These are phyloP conservation scores for Pilasporangium apinafurcum DNA, from an alignment of 352 stramenopile genomes.

Conservation along the genomic window DNA sequence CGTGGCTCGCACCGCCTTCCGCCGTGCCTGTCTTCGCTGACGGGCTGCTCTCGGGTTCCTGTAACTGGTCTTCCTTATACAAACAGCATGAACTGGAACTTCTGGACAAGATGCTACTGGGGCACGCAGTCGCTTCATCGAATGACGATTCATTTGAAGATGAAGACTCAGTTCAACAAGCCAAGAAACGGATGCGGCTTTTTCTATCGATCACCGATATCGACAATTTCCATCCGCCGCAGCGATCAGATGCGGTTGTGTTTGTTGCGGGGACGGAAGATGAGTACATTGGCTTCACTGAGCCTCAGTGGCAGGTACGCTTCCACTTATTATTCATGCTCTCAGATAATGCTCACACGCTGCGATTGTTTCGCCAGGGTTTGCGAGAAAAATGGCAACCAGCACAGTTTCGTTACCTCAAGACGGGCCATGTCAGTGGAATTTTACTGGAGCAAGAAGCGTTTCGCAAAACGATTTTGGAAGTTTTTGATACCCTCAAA, in stretches of 20 bases:
- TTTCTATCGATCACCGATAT: constrained; percentile 83
- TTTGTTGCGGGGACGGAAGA: constrained; percentile 77
- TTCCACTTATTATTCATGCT: not conserved
- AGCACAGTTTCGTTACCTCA: constrained; percentile 54
- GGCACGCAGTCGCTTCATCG: constrained; percentile 19
- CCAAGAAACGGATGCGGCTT: constrained; percentile 70
- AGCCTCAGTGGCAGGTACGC: constrained; percentile 50
- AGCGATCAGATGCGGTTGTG: constrained; percentile 56
- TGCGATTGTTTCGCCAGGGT: constrained; percentile 10
- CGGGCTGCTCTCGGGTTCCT: constrained; percentile 66
- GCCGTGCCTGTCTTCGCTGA: constrained; percentile 68
- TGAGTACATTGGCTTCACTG: constrained; percentile 62
- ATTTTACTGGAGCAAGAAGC: constrained; percentile 67
- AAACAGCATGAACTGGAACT: constrained; percentile 58
- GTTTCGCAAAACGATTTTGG: constrained; percentile 66
- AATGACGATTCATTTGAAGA: constrained; percentile 14
- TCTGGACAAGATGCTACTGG: constrained; percentile 63
- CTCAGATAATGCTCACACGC: not conserved
- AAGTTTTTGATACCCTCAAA: constrained; percentile 39
- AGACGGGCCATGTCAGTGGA: constrained; percentile 71
- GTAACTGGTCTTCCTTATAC: constrained; percentile 70
- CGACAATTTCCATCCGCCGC: constrained; percentile 66
- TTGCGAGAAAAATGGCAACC: constrained; percentile 50
- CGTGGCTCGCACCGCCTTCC: constrained; percentile 69
- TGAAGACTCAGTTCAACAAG: constrained; percentile 51